These are phyloP conservation scores for Backusella psychrophila DNA, from an alignment of 192 early-diverging fungal genomes.

Conservation along the genomic window DNA sequence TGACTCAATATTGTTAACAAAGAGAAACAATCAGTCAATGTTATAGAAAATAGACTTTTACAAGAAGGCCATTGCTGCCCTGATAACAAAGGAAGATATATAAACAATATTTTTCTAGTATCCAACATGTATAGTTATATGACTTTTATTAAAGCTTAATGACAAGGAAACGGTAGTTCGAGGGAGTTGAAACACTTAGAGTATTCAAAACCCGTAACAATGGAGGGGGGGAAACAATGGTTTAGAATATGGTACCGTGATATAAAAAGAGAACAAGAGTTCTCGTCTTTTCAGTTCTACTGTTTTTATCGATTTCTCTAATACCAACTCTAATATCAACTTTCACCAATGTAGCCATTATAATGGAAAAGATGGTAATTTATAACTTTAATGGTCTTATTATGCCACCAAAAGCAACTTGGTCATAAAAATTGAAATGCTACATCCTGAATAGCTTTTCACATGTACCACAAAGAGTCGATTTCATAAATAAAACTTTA, in stretches of 20 bases:
- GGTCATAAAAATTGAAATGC: background rate
- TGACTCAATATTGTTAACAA: no score
- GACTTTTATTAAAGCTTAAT: background rate
- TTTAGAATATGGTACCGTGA: no score
- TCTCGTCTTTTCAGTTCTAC: background rate
- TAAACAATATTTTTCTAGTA: background rate
- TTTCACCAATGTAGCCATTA: background rate
- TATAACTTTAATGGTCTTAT: no score
- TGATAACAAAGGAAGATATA: background rate
- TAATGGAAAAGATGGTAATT: no score
- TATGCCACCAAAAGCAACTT: background rate
- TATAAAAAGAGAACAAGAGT: background rate
- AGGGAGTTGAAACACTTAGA: background rate
- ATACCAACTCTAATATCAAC: background rate
- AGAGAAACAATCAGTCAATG: background rate
- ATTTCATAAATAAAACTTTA: background rate
- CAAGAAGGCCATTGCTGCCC: background rate
- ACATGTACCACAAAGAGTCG: background rate
- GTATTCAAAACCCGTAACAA: background rate
- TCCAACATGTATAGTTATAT: background rate
- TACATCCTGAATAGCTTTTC: background rate
- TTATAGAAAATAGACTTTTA: background rate
- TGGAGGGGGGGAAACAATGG: background rate
- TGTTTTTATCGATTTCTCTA: background rate
- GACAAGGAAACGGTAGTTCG: background rate